Base-by-base conservation (phyloP, 2,329 filamentous ascomycete species). In the Xylaria sp. region DNA sequence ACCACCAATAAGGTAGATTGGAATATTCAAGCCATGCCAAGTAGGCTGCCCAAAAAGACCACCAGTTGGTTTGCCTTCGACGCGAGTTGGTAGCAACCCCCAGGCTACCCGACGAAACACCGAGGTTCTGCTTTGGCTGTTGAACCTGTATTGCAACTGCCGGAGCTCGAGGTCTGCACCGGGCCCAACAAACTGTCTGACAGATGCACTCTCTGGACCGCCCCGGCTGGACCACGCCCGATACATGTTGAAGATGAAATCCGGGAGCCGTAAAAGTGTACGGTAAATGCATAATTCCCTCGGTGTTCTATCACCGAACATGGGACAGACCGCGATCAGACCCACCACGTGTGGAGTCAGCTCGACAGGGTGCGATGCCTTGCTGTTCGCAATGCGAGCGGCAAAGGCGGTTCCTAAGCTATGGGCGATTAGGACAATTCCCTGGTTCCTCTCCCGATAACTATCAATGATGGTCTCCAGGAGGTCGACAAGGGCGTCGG, bases 351-450 rank as follows among this genome's bases (percentile, higher is more conserved):
- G 78, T 8, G 85, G 72, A 26, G 82, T 77, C n/a, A 91, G 65
- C 1, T 75, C 69, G 21, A 77, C 76, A 19, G 72, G 75, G 54
- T 85, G 75, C 1, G 79, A 72, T 1, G 57, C 68, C 63, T 71
- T 76, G 55, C 57, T 74, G 62, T 59, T 79, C 8, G 91, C 87
- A 47, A 97, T 76, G 16, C 88, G 76, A 21, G 90, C 87, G 5
- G 88, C 85, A 18, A 97, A 76, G 2, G 89, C 89, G 54, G 89
- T 92, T 6, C 94, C 94, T 84, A 97, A 89, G 69, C 91, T 96
- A 68, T 99, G 94, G 1, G 88, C 91, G 54, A 97, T 84, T 24
- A 97, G 72, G 18, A 97, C 81, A 13, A 96, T 82, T 2, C 85
- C 83, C 70, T 96, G 92, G 1, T 83, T 78, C 40, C 80, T 81